Base-by-base conservation (phyloP, 768 basidiomycete species). In the Clitopilus passeckerianus region DNA sequence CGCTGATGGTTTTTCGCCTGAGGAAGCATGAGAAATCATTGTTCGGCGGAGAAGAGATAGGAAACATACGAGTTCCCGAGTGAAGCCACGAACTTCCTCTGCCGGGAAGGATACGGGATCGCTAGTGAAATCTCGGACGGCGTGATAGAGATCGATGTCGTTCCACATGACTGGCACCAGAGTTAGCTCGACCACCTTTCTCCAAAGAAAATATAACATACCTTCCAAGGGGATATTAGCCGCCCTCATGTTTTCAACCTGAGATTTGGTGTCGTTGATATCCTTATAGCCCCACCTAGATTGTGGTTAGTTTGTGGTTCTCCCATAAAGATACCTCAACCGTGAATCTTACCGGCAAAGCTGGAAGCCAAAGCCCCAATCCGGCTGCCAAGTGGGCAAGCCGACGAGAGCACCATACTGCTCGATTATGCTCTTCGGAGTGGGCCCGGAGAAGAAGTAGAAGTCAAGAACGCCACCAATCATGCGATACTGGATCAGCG, bases 341-440 rank as follows among this genome's bases (percentile, higher is more conserved):
- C 27, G 16, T 7, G 14, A 18, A 6, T 60, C 68, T 62, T 66
- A 86, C 77, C 83, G 79, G 74, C 86, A 87, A 15, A 90, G 77
- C 60, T 93, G 90, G 75, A 90, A 90, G 6, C 90, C 90, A 66
- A 91, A 89, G 5, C 83, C 84, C 87, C 89, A 92, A 35, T 77
- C 76, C 1, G 89, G 90, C 67, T 86, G 84, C 82, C 87, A 86
- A 30, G 81, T 82, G 2, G 90, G 88, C 37, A 82, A 73, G 3
- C 90, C 90, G 24, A 89, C 77, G n/a, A 84, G 72, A 34, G 74
- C 79, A 5, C 85, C 82, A 64, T 91, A 89, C 69, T 92, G 90
- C 61, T 87, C 80, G 54, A 89, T 80, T 8, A 90, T 90, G n/a
- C 71, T 70, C 50, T 74, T 73, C 23, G 85, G 80, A 72, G 56